Evolutionary conservation across 2,329 filamentous ascomycete genomes (phyloP), one percentile per base, ranked within the genome.

Genomic region (Karstenula rhodostoma): DNA sequence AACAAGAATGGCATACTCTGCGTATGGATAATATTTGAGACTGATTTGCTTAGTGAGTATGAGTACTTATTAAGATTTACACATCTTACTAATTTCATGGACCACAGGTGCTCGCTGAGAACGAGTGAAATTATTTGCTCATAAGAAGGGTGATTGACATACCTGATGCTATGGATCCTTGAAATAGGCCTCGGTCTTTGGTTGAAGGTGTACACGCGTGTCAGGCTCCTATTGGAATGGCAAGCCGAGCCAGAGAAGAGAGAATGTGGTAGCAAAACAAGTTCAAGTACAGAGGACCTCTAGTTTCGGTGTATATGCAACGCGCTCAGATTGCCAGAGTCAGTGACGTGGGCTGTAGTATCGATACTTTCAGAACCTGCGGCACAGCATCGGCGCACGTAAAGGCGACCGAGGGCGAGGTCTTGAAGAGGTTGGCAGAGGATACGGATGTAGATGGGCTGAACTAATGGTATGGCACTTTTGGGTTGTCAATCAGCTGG

Each of bases 281-380:
- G 48, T 51, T 33, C n/a, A 33, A 51, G 48, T 33, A 51, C 25
- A 33, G 48, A 33, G 48, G 48, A 33, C 25, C 27, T 29, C 27
- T 29, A 29, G 27, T 29, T 29, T 8, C 27, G 27, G 27, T 29
- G 27, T 8, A 29, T 29, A 8, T 29, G 25, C 48, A 51, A 35
- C 27, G 15, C 48, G 48, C 48, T 35, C 48, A 51, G 48, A 12
- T 51, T 19, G 48, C 48, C 48, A 51, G 25, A 51, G 25, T 51
- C 27, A 25, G 48, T 51, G 48, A 51, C 48, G 48, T 35, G 27
- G 27, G 27, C 25, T 51, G 27, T 51, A 33, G 48, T 33, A 33
- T 33, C 48, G 27, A 51, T 35, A 33, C 48, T 35, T 33, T 33
- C 27, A 51, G 48, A 33, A 51, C 15, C 27, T 51, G 25, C 48